A percentile compares a stretch with the other conserved stretches of the same genome.
Conservation (phyloP, 345 rosid genomes). For the Corchorus olitorius region DNA sequence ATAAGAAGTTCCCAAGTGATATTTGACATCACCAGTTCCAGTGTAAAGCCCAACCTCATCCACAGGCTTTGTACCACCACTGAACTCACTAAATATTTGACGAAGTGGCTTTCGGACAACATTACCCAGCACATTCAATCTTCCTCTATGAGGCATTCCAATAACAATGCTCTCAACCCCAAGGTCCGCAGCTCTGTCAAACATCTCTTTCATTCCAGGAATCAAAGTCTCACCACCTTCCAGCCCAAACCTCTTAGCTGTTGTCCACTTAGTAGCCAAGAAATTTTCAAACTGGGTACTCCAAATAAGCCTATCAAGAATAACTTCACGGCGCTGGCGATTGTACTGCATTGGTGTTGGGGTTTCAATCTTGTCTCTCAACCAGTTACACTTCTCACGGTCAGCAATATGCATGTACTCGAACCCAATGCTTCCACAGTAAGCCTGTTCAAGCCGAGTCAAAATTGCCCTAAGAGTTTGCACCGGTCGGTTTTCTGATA, state of each 20-base stretch:
- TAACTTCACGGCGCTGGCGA: constrained; percentile 66
- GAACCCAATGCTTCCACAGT: constrained; percentile 78
- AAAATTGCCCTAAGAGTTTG: constrained; percentile 74
- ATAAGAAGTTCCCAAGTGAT: constrained; percentile 85
- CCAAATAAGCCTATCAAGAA: constrained; percentile 83
- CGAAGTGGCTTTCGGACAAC: constrained; percentile 80
- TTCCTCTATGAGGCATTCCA: constrained; percentile 83
- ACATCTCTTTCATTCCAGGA: constrained; percentile 93
- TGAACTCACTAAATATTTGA: constrained; percentile 81
- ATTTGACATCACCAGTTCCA: constrained; percentile 85
- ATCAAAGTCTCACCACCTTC: constrained; percentile 90
- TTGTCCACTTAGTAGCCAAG: constrained; percentile 86
- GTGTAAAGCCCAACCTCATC: constrained; percentile 85
- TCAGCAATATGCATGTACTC: constrained; percentile 91
- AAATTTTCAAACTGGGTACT: constrained; percentile 86
- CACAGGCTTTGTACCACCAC: constrained; percentile 78
- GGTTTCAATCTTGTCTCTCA: constrained; percentile 86
- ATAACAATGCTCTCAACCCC: constrained; percentile 86
- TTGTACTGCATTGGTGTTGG: constrained; percentile 73
- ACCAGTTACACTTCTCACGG: constrained; percentile 78
- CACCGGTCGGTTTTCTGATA: constrained; percentile 86
- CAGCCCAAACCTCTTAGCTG: constrained; percentile 87
- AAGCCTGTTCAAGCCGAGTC: constrained; percentile 82
- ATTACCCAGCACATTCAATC: constrained; percentile 77
- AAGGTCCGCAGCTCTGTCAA: constrained; percentile 74